Percentiles rank a stretch among this genome's conserved stretches.
phyloP scores from a whole-genome alignment of 83 land plant genomes.

The Larix sibirica region DNA sequence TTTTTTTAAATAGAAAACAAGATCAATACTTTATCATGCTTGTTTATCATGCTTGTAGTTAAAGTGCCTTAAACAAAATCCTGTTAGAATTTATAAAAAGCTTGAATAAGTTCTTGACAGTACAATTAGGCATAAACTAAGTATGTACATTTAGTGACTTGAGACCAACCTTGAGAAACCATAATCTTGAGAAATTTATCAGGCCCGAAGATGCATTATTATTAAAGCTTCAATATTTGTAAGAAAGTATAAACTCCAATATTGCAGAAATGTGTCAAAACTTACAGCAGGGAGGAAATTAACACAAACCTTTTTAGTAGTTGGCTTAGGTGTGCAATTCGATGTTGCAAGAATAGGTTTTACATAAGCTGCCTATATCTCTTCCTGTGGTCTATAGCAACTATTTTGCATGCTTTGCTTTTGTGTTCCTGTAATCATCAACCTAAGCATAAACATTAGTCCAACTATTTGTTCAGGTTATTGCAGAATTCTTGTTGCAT shows the following conservation, averaged over 20 bases:
- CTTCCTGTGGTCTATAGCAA: no score
- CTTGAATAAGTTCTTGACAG: slow-evolving; percentile 91
- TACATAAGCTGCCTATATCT: no score
- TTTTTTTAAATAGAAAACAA: not conserved
- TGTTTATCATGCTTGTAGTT: no score
- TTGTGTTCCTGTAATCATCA: no score
- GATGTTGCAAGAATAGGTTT: no score
- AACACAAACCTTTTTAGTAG: no score
- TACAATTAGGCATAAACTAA: slow-evolving; percentile 95
- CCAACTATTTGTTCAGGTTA: no score
- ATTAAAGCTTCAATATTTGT: not conserved
- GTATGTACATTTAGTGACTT: slow-evolving; percentile 92
- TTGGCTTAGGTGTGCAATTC: no score
- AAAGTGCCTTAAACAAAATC: slow-evolving; percentile 64
- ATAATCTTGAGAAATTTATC: slow-evolving; percentile 58
- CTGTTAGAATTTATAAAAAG: slow-evolving; percentile 66
- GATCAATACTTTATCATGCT: slow-evolving; percentile 79
- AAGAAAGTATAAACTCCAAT: not conserved
- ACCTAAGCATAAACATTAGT: no score
- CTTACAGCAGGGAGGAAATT: slow-evolving; percentile 60
- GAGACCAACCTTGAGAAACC: slow-evolving; percentile 98
- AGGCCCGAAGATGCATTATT: not conserved
- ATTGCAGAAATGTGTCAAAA: not conserved
- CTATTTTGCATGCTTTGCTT: no score
- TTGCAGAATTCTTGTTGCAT: no score